Conservation (phyloP, 192 early-diverging fungal species). For the Coemansia sp. region DNA sequence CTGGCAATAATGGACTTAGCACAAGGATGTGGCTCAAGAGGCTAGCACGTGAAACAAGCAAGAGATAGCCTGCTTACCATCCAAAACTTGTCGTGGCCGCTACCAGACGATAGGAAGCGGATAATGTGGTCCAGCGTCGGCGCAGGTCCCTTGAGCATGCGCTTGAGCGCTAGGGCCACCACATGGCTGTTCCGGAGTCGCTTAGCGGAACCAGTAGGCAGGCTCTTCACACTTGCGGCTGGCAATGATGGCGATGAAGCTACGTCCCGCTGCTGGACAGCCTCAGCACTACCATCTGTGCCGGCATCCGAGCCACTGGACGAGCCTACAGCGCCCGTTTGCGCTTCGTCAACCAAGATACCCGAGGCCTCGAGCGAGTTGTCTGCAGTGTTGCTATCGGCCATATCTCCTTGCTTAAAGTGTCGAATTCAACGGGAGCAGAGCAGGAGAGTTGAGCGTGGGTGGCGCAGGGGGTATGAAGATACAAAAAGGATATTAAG, state of each 20-base stretch:
- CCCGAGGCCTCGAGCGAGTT: constrained; percentile 38
- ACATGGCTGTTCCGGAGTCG: constrained; percentile 35
- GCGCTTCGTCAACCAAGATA: constrained; percentile 26
- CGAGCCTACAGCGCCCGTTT: neutral
- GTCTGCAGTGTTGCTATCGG: constrained; percentile 9
- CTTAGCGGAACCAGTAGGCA: neutral
- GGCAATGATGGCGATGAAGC: neutral
- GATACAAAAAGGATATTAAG: neutral
- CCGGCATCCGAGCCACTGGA: neutral
- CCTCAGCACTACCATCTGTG: neutral
- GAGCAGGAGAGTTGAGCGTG: neutral
- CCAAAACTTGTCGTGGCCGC: constrained; percentile 71
- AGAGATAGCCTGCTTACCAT: constrained; percentile 46
- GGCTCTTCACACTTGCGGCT: neutral
- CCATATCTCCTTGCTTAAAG: constrained; percentile 4
- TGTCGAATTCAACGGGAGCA: neutral
- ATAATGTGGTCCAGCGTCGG: constrained; percentile 68
- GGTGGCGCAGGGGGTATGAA: neutral
- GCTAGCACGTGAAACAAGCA: constrained; percentile 9
- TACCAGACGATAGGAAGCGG: constrained; percentile 50
- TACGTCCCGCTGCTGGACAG: constrained; percentile 4
- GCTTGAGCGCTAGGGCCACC: constrained; percentile 41
- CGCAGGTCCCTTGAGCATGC: constrained; percentile 55
- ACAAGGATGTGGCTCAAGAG: neutral
- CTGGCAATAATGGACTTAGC: neutral